Percentiles rank a stretch among this genome's conserved stretches.
phyloP scores from a whole-genome alignment of 345 rosid genomes.

The Physaria fendleri region DNA sequence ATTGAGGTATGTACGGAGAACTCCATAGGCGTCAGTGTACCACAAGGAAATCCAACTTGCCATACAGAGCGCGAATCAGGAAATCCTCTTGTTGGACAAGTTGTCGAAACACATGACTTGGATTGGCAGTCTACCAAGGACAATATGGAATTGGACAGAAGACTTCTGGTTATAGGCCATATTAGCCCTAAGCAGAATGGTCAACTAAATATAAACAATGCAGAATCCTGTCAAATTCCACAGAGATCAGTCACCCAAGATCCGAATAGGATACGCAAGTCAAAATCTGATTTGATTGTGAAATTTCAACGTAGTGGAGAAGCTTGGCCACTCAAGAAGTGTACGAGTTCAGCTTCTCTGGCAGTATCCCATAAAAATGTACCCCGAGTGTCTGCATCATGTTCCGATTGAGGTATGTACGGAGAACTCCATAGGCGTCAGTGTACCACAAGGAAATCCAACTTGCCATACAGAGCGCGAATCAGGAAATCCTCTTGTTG shows the following conservation, averaged over 20 bases:
- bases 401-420: slow-evolving; percentile 29
- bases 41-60: slow-evolving; percentile 24
- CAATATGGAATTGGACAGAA: slow-evolving; percentile 29
- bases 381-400: slow-evolving; percentile 30
- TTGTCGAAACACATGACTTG: slow-evolving; percentile 24
- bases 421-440: slow-evolving; percentile 14
- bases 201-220: background rate
- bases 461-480: slow-evolving; percentile 19
- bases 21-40: slow-evolving; percentile 20
- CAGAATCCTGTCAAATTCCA: slow-evolving; percentile 35
- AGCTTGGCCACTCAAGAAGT: slow-evolving; percentile 50
- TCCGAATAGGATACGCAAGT: slow-evolving; percentile 34
- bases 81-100: slow-evolving; percentile 30
- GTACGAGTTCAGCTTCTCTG: slow-evolving; percentile 38
- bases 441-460: slow-evolving; percentile 25
- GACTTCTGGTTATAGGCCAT: slow-evolving; percentile 27
- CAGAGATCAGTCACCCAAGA: slow-evolving; percentile 40
- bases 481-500: slow-evolving; percentile 29
- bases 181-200: slow-evolving; percentile 23
- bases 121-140: slow-evolving; percentile 34
- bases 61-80: slow-evolving; percentile 18
- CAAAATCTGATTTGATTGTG: slow-evolving; percentile 38
- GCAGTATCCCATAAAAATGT: too few species aligned
- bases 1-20: slow-evolving; percentile 19
- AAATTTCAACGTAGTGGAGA: slow-evolving; percentile 36